Evolutionary conservation across 495 filamentous ascomycete genomes (phyloP), one percentile per base, ranked within the genome.

Genomic region (Pseudotulostoma volvatum): DNA sequence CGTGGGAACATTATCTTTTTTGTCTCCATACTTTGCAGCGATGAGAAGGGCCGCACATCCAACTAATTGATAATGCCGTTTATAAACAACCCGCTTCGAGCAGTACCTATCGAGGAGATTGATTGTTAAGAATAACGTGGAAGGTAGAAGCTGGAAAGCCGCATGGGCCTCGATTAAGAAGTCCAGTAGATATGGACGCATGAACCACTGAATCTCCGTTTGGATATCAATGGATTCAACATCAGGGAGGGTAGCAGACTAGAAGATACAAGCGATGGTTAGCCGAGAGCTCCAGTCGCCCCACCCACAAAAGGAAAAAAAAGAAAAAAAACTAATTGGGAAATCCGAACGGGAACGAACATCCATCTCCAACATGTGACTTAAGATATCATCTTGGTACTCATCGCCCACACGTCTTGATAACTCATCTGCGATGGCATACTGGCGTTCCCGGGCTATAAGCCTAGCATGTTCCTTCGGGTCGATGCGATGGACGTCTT

Each of bases 191-290:
- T 94, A 99, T 0, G 90, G 88, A 47, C 90, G 72, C 90, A 99
- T 99, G 66, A 87, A 95, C 92, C 92, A 99, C 54, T 95, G 84
- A 40, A 99, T 96, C 65, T 99, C 90, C 34, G 85, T 81, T 59
- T 99, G 90, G 56, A 96, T 93, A 48, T 99, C 90, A 56, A 99
- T 99, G 13, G 88, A 84, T 48, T 86, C 86, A 51, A 93, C 84
- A 55, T 99, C 92, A 20, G 90, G 85, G 46, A 95, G 64, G 23
- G 92, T 96, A 56, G 86, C 77, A 47, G 74, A 64, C 90, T 95
- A 45, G 31, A 38, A n/a, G 9, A 35, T 41, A 68, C n/a, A n/a
- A n/a, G n/a, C 48, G 31, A 43, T n/a, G 32, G 34, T 52, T 47
- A 53, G 47, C 38, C n/a, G 34, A 30, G 37, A 18, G 5, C 3